Base-by-base conservation (phyloP, 768 basidiomycete species). In the Kwoniella mangroviensis region DNA sequence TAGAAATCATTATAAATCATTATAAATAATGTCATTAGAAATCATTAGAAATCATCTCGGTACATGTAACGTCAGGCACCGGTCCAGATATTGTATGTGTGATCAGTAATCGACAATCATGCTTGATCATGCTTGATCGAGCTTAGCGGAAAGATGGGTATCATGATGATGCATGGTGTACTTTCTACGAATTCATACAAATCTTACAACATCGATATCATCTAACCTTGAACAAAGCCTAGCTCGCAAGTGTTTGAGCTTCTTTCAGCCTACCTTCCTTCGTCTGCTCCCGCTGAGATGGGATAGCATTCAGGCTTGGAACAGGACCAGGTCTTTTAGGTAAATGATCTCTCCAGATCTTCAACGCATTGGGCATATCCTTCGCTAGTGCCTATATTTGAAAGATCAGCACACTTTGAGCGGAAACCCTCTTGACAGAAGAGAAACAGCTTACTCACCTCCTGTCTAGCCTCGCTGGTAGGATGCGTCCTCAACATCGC, bases 401-500 rank as follows among this genome's bases (percentile, higher is more conserved):
- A n/a, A 49, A 10, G 26, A 41, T 28, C 43, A 42, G 13, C 54
- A 21, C 26, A 19, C 53, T 34, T 12, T 24, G 41, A 19, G 22
- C 52, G 45, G 52, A 15, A 19, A 21, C 12, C 26, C 56, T 9
- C 19, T 1, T 19, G n/a, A 19, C 5, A 28, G 42, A 34, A 17
- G 12, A 45, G 11, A 1, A 2, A 40, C 19, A 3, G 11, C n/a
- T 22, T 42, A 69, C 78, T 60, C 54, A 82, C 83, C 65, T 75
- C 69, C 40, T 84, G 78, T 52, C 85, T 69, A 15, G 77, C 80
- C n/a, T 82, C 71, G 54, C 84, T 84, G 1, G 84, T 84, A 0
- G 85, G 85, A 77, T 86, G 85, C 0, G 85, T 86, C 26, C 84
- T 75, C 21, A 86, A 66, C 26, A 85, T 75, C 0, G 79, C 78